Evolutionary conservation across 768 basidiomycete species (phyloP).

Genomic region (Grammothele lineata): DNA sequence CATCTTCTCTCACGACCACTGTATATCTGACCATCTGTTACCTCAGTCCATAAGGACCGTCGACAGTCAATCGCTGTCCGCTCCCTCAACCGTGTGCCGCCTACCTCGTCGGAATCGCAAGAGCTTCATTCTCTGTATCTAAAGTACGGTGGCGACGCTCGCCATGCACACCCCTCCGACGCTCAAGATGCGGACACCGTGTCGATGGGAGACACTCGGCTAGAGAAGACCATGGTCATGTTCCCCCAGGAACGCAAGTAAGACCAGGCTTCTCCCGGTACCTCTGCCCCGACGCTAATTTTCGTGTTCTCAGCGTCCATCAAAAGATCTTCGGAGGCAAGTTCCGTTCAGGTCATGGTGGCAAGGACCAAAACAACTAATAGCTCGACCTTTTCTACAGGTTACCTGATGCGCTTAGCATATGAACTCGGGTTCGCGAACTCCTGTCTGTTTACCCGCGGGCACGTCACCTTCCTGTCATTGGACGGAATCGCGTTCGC

Average conservation of each 20-base stretch:
- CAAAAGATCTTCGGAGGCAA: conserved; percentile 80
- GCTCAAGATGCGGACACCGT: conserved; percentile 39
- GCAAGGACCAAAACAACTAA: too few species aligned
- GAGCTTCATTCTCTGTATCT: conserved; percentile 70
- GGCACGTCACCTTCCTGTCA: conserved; percentile 66
- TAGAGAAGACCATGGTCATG: conserved; percentile 73
- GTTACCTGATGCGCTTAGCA: conserved; percentile 60
- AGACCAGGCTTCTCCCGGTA: conserved; percentile 23
- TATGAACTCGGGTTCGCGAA: conserved; percentile 80
- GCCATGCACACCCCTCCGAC: too few species aligned
- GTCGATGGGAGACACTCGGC: conserved; percentile 70
- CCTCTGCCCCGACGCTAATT: neutral
- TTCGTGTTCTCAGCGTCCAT: conserved; percentile 58
- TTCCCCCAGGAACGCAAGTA: conserved; percentile 85
- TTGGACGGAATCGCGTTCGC: conserved; percentile 78
- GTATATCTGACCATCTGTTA: neutral
- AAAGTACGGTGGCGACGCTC: conserved; percentile 36
- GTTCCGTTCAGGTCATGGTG: too few species aligned
- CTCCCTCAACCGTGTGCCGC: conserved; percentile 70
- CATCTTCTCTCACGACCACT: neutral
- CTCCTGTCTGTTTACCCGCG: conserved; percentile 62
- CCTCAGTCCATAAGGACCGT: conserved; percentile 55
- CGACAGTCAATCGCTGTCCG: conserved; percentile 49
- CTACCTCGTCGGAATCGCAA: conserved; percentile 62
- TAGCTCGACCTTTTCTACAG: conserved; percentile 16